A percentile compares a stretch with the other conserved stretches of the same genome.
Conservation (phyloP, 2,329 filamentous ascomycete genomes). For the Pseudogymnoascus sp. region DNA sequence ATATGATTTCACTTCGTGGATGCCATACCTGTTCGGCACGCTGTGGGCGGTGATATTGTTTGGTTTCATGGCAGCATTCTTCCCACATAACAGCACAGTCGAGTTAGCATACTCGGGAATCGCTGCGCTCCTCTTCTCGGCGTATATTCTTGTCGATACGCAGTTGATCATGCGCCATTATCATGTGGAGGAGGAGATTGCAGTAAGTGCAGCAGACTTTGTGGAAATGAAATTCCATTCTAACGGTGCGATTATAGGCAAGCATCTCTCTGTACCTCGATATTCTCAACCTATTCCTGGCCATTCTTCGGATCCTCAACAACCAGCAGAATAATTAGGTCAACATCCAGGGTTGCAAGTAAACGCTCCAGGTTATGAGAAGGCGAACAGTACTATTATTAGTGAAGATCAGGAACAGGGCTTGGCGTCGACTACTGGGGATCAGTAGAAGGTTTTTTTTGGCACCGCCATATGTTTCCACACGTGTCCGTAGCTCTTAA, state of each 20-base stretch:
- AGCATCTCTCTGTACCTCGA: constrained; percentile 93
- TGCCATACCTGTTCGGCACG: constrained; percentile 85
- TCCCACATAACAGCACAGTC: constrained; percentile 71
- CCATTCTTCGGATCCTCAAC: constrained; percentile 92
- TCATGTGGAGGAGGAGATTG: constrained; percentile 97
- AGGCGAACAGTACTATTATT: neutral
- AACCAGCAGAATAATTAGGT: constrained; percentile 84
- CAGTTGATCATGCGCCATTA: constrained; percentile 93
- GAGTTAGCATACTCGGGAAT: constrained; percentile 82
- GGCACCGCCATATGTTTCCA: neutral
- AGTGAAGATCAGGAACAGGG: neutral
- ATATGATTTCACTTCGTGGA: constrained; percentile 97
- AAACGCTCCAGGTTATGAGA: neutral
- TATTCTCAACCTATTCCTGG: constrained; percentile 93
- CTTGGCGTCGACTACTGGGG: neutral
- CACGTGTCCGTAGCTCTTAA: neutral
- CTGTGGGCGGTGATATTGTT: constrained; percentile 89
- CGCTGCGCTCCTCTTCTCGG: constrained; percentile 81
- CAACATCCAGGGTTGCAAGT: neutral
- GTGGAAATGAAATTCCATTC: neutral
- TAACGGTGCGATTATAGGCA: constrained; percentile 36
- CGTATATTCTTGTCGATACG: constrained; percentile 92
- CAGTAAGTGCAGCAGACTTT: constrained; percentile 28
- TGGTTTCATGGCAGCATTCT: constrained; percentile 85
- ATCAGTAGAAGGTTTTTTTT: neutral